Evolutionary conservation across 2,329 filamentous ascomycete species (phyloP).

Genomic region (Aspergillus sp.): DNA sequence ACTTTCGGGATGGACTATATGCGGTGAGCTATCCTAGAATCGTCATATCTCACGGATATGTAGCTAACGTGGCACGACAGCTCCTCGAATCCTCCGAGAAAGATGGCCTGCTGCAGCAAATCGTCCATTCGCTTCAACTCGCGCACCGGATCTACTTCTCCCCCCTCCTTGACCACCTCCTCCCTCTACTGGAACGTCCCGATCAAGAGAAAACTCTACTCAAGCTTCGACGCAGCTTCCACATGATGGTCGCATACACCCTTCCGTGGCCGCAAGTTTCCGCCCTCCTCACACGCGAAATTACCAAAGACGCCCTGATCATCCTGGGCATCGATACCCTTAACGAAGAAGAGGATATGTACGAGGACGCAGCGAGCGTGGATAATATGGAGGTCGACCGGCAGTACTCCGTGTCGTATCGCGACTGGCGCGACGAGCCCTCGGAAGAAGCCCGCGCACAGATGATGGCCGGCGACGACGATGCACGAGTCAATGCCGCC

Average conservation of each 20-base stretch:
- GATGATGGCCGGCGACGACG: conserved; percentile 34
- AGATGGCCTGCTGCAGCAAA: conserved; percentile 26
- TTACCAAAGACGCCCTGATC: conserved; percentile 44
- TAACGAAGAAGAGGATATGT: conserved; percentile 21
- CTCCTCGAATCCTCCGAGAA: conserved; percentile 21
- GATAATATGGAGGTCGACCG: conserved; percentile 40
- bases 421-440: conserved; percentile 34
- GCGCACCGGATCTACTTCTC: conserved; percentile 37
- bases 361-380: conserved; percentile 14
- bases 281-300: conserved; percentile 41
- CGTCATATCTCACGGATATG: not conserved
- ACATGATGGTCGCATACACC: conserved; percentile 48
- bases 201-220: conserved; percentile 29
- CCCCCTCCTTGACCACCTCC: conserved; percentile 32
- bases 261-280: conserved; percentile 43
- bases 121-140: conserved; percentile 35
- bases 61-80: conserved; percentile 18
- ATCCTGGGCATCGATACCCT: conserved; percentile 40
- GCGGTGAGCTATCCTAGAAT: conserved; percentile 24
- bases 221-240: conserved; percentile 43
- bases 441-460: conserved; percentile 23
- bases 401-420: conserved; percentile 35
- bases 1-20: conserved; percentile 32
- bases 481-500: conserved; percentile 25
- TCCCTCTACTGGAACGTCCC: conserved; percentile 24